phyloP scores from a whole-genome alignment of 768 basidiomycete genomes.

The Lactarius trivialis region DNA sequence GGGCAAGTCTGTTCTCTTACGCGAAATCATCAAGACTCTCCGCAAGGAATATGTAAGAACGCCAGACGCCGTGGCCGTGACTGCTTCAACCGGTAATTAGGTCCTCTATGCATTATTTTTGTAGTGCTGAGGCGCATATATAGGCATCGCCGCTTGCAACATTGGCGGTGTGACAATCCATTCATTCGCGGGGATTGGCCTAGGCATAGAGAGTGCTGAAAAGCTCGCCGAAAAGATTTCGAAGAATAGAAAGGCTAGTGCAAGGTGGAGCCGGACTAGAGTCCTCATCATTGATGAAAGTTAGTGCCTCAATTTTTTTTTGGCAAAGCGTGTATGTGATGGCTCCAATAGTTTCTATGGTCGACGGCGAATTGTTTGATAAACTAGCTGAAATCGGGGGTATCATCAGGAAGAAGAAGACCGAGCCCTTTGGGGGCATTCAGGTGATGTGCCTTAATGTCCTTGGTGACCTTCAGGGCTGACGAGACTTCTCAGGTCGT shows the following conservation, averaged over 20 bases:
- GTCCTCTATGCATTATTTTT: not conserved
- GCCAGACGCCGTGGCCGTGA: slow-evolving; percentile 79
- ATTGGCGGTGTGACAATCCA: slow-evolving; percentile 95
- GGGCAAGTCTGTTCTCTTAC: slow-evolving; percentile 90
- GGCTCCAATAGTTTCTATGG: slow-evolving; percentile 77
- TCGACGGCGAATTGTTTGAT: slow-evolving; percentile 90
- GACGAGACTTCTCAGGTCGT: slow-evolving; percentile 48
- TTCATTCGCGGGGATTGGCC: slow-evolving; percentile 90
- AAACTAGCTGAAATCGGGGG: slow-evolving; percentile 73
- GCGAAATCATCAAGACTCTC: slow-evolving; percentile 81
- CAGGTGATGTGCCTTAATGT: slow-evolving; percentile 44
- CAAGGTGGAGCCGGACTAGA: slow-evolving; percentile 78
- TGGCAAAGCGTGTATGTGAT: slow-evolving; percentile 4
- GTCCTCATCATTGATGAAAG: slow-evolving; percentile 83
- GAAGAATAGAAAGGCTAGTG: slow-evolving; percentile 77
- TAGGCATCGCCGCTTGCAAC: slow-evolving; percentile 94
- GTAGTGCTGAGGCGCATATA: not conserved
- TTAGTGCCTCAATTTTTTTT: slow-evolving; percentile 27
- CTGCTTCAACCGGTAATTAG: slow-evolving; percentile 78
- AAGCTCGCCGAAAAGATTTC: slow-evolving; percentile 58
- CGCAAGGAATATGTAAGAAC: slow-evolving; percentile 45
- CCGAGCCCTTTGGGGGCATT: slow-evolving; percentile 84
- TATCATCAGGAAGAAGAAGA: slow-evolving; percentile 48
- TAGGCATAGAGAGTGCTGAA: slow-evolving; percentile 62
- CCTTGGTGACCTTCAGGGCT: not conserved